phyloP scores from a whole-genome alignment of 495 filamentous ascomycete species.

The Pseudevernia furfuracea region DNA sequence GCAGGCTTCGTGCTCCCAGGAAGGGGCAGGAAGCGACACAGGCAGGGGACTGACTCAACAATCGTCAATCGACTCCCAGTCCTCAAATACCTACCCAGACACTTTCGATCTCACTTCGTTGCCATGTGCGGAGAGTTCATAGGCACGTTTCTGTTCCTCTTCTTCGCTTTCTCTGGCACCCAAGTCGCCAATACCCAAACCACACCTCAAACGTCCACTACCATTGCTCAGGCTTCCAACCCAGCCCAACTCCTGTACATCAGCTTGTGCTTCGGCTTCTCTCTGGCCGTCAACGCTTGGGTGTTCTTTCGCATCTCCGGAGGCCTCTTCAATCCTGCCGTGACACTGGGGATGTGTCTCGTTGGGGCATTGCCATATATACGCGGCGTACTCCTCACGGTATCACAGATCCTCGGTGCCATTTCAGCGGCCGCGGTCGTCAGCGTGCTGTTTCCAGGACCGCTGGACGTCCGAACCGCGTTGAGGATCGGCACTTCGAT shows the following conservation, averaged over 20 bases:
- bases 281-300: slow-evolving; percentile 59
- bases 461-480: slow-evolving; percentile 40
- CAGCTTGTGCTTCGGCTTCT: slow-evolving; percentile 53
- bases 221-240: slow-evolving; percentile 19
- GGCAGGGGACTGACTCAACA: slow-evolving; percentile 5
- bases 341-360: slow-evolving; percentile 40
- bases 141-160: slow-evolving; percentile 76
- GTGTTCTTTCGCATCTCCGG: slow-evolving; percentile 58
- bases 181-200: slow-evolving; percentile 36
- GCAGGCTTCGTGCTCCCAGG: slow-evolving; percentile 16
- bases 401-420: slow-evolving; percentile 50
- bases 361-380: slow-evolving; percentile 46
- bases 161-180: slow-evolving; percentile 72
- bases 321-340: slow-evolving; percentile 60
- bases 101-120: slow-evolving; percentile 31
- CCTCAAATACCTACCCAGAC: slow-evolving; percentile 10
- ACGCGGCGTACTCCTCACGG: slow-evolving; percentile 42
- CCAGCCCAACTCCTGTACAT: slow-evolving; percentile 42
- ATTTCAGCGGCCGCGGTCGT: slow-evolving; percentile 51
- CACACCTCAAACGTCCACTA: slow-evolving; percentile 10
- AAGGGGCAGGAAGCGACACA: slow-evolving; percentile 17
- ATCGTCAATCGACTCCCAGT: slow-evolving; percentile 15
- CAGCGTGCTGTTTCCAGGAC: slow-evolving; percentile 45
- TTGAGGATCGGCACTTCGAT: slow-evolving; percentile 37
- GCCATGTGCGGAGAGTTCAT: slow-evolving; percentile 62